phyloP scores from a whole-genome alignment of 176 grass and related monocot species.

The Bromus sterilis region DNA sequence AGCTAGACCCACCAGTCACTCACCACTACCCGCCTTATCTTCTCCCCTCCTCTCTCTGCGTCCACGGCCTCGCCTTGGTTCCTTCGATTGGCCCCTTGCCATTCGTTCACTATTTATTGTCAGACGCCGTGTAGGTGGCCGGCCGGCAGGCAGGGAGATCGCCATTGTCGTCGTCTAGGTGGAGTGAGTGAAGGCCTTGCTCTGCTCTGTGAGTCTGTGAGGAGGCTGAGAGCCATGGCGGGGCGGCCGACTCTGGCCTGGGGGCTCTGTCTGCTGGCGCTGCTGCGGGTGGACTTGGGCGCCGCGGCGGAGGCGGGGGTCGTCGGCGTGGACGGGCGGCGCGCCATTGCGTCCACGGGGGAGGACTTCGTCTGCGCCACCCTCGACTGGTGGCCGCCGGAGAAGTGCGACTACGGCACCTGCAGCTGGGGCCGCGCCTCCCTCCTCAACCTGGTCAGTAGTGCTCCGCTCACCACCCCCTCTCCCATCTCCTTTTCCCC shows the following conservation, averaged over 20 bases:
- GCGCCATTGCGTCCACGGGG: conserved; percentile 54
- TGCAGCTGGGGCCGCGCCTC: conserved; percentile 76
- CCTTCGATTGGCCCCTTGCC: not conserved
- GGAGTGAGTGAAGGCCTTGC: not conserved
- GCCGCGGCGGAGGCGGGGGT: not conserved
- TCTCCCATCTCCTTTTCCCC: not conserved
- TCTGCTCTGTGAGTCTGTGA: not conserved
- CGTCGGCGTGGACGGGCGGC: conserved; percentile 34
- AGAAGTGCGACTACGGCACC: conserved; percentile 97
- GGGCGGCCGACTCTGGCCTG: not conserved
- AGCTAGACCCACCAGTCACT: not conserved
- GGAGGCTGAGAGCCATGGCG: not conserved
- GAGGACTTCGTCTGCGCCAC: conserved; percentile 89
- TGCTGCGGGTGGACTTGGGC: conserved; percentile 24
- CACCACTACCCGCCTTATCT: not conserved
- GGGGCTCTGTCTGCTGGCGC: conserved; percentile 30
- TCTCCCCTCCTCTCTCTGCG: not conserved
- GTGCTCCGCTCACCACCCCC: not conserved
- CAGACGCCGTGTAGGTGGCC: conserved; percentile 23
- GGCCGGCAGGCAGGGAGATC: not conserved
- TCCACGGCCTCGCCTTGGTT: not conserved
- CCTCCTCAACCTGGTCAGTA: conserved; percentile 72
- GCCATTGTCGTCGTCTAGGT: not conserved
- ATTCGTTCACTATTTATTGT: conserved; percentile 44
- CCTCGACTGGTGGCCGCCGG: conserved; percentile 96